phyloP scores from a whole-genome alignment of 129 eudicot species.

The Artemisia tridentata region DNA sequence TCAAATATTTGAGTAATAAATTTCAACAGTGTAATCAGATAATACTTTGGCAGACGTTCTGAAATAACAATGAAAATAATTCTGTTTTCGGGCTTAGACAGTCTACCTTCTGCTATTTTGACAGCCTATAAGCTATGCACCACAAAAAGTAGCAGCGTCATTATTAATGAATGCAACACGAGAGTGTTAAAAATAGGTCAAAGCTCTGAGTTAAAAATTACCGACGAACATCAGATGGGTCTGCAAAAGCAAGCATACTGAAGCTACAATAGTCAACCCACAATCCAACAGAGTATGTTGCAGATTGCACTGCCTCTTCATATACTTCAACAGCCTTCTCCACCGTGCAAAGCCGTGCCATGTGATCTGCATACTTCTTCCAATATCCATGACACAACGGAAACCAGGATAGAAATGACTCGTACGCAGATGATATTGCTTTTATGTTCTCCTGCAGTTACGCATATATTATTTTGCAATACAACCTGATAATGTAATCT shows the following conservation, averaged over 20 bases:
- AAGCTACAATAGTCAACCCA: slow-evolving; percentile 90
- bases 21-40: too few relatives aligned
- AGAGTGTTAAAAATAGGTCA: too few relatives aligned
- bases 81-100: too few relatives aligned
- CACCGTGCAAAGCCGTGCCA: slow-evolving; percentile 46
- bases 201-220: slow-evolving; percentile 29
- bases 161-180: too few relatives aligned
- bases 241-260: slow-evolving; percentile 52
- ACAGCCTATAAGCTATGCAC: too few relatives aligned
- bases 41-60: too few relatives aligned
- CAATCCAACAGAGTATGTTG: slow-evolving; percentile 65
- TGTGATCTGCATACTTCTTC: slow-evolving; percentile 77
- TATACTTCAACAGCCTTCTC: slow-evolving; percentile 60
- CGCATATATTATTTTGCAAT: background rate
- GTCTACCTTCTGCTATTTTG: too few relatives aligned
- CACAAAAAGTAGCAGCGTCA: too few relatives aligned
- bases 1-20: too few relatives aligned
- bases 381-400: slow-evolving; percentile 80
- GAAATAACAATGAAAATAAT: too few relatives aligned
- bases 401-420: slow-evolving; percentile 69
- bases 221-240: slow-evolving; percentile 79
- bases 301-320: slow-evolving; percentile 61
- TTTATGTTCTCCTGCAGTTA: slow-evolving; percentile 71
- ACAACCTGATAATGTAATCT: slow-evolving; percentile 14
- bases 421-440: slow-evolving; percentile 61